Evolutionary conservation across 305 asterid species (phyloP).

Genomic region (Euphrasia arctica): DNA sequence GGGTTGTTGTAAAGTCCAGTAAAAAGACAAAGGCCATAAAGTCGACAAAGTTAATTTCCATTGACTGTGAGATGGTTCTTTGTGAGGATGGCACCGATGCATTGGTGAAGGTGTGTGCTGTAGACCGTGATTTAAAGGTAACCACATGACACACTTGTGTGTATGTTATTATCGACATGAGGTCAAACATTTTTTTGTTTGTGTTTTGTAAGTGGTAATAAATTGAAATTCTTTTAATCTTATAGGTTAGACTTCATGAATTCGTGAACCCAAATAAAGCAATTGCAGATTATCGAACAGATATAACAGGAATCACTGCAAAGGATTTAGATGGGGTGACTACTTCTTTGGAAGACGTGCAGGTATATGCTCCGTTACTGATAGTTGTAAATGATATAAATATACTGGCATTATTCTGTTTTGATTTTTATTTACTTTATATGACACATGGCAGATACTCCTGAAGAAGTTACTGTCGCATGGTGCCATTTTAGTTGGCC

Average conservation of each 20-base stretch:
- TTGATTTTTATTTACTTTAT: conserved; percentile 20
- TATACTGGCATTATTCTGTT: background rate
- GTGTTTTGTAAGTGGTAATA: conserved; percentile 8
- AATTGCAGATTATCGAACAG: conserved; percentile 82
- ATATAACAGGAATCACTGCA: conserved; percentile 80
- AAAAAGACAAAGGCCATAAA: conserved; percentile 48
- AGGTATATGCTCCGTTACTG: conserved; percentile 47
- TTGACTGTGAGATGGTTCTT: conserved; percentile 98
- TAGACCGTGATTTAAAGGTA: conserved; percentile 82
- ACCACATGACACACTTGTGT: conserved; percentile 14
- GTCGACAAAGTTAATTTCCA: conserved; percentile 55
- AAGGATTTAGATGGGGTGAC: conserved; percentile 81
- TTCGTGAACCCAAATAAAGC: conserved; percentile 74
- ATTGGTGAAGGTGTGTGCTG: conserved; percentile 86
- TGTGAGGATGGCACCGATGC: conserved; percentile 96
- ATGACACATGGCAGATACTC: conserved; percentile 48
- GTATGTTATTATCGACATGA: background rate
- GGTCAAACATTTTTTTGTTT: background rate
- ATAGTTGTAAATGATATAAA: conserved; percentile 19
- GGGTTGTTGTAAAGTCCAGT: conserved; percentile 51
- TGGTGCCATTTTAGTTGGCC: conserved; percentile 81
- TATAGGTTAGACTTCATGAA: conserved; percentile 69
- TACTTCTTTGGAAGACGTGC: conserved; percentile 63
- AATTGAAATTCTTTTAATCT: conserved; percentile 23
- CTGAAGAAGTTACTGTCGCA: conserved; percentile 62